A percentile compares a stretch with the other conserved stretches of the same genome.
Evolutionary conservation across 2,329 filamentous ascomycete genomes (phyloP).

Genomic region (Aureobasidium zeae): DNA sequence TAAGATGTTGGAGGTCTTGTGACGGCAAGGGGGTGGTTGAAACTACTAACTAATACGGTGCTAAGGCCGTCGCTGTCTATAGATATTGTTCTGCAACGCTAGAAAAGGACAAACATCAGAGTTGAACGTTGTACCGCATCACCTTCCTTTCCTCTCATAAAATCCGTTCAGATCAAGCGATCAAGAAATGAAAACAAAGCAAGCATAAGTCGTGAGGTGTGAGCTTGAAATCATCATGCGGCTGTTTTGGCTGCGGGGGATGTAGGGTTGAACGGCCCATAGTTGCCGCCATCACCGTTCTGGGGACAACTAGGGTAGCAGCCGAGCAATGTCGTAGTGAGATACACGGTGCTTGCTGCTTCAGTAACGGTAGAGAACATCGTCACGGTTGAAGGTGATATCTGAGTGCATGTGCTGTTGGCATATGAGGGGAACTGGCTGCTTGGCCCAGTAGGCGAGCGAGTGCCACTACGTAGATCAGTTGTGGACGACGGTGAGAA

Average conservation of each 20-base stretch:
- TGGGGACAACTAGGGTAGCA: conserved; percentile 18
- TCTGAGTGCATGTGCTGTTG: conserved; percentile 5
- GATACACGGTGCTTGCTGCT: conserved; percentile 10
- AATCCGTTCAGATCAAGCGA: not conserved
- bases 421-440: not conserved
- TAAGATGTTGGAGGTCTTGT: conserved; percentile 15
- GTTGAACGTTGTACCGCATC: not conserved
- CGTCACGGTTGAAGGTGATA: not conserved
- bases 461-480: conserved; percentile 9
- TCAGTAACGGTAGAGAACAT: conserved; percentile 5
- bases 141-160: not conserved
- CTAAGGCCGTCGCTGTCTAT: conserved; percentile 8
- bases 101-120: conserved; percentile 1
- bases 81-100: not conserved
- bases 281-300: conserved; percentile 7
- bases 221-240: not conserved
- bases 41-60: conserved; percentile 2
- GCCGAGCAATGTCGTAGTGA: conserved; percentile 12
- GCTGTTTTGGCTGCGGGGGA: not conserved
- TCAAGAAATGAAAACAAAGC: not conserved
- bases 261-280: not conserved
- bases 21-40: conserved; percentile 8
- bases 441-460: not conserved
- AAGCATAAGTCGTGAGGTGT: conserved; percentile 4
- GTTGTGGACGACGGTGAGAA: not conserved